A percentile compares a stretch with the other conserved stretches of the same genome.
Conservation (phyloP, 208 protist genomes). For the Spongospora subterranea region DNA sequence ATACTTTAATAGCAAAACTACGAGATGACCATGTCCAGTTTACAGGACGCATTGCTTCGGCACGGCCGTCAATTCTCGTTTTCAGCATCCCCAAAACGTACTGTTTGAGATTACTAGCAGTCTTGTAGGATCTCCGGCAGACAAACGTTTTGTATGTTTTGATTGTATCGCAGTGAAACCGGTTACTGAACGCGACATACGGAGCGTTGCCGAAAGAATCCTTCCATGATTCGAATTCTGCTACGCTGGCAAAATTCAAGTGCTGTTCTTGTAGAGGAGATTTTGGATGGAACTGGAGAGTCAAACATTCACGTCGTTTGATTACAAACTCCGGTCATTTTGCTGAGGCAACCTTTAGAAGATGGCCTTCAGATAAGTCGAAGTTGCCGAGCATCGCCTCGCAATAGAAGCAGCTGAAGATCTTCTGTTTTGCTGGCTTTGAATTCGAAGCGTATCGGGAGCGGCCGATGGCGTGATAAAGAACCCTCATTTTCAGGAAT, state of each 20-base stretch:
- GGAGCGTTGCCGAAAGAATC: background rate
- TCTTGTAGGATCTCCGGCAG: background rate
- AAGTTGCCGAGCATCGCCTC: background rate
- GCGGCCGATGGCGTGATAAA: background rate
- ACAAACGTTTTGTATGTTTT: background rate
- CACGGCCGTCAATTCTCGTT: background rate
- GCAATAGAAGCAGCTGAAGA: background rate
- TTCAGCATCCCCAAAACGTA: background rate
- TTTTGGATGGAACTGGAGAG: background rate
- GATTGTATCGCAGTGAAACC: background rate
- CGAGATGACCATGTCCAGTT: background rate
- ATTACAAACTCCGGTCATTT: background rate
- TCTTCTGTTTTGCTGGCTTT: background rate
- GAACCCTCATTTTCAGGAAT: background rate
- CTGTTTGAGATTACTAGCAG: background rate
- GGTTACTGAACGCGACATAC: background rate
- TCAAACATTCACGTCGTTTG: background rate
- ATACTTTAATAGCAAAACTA: background rate
- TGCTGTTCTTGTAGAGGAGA: too few species aligned
- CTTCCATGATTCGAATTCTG: background rate
- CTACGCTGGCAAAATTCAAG: background rate
- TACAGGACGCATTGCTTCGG: background rate
- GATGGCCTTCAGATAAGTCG: background rate
- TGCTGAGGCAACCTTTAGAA: background rate
- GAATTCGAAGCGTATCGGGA: background rate